Base-by-base conservation (phyloP, 2,329 filamentous ascomycete genomes). In the Aspergillus sp. region DNA sequence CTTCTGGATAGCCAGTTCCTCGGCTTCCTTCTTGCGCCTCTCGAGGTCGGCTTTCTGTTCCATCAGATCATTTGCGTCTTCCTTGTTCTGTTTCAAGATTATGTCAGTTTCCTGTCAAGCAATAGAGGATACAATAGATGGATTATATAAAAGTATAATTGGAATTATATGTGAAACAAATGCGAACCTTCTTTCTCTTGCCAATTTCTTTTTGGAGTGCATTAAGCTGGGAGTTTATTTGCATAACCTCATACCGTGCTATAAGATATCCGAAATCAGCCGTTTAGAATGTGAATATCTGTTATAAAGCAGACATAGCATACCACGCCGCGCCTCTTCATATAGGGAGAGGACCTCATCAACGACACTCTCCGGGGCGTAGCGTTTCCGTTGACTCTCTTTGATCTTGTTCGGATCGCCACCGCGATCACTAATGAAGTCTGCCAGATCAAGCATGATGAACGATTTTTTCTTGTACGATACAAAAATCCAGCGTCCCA, bases 371-470 rank as follows among this genome's bases (percentile, higher is more conserved):
- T 92, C 91, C 13, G 88, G 84, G 52, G 91, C 93, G 81, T 87
- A 86, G 69, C 95, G 89, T 74, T 88, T 88, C 69, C 90, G 87
- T 80, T 99, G 95, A 66, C 90, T 95, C 78, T 97, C 92, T 77
- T 91, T 90, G 78, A 99, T 95, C 81, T 88, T 89, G 74, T 96
- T 90, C 15, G 92, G 91, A 80, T 98, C 87, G 69, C 95, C 95
- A 67, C 94, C 95, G 70, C 92, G 90, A 78, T 97, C 92, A 74
- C 85, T 79, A 72, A 94, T 89, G 75, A 94, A 92, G 74, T 93
- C 90, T 69, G 85, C 83, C 58, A 92, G 83, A 81, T 93, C 91
- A 68, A 92, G 83, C 89, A 92, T 92, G 57, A 69, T 78, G 69
- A 59, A 48, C 30, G 54, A 53, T 38, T 48, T 28, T 32, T 30